Conservation (phyloP, 2,329 filamentous ascomycete genomes). For the Penicillium sclerotigenum region DNA sequence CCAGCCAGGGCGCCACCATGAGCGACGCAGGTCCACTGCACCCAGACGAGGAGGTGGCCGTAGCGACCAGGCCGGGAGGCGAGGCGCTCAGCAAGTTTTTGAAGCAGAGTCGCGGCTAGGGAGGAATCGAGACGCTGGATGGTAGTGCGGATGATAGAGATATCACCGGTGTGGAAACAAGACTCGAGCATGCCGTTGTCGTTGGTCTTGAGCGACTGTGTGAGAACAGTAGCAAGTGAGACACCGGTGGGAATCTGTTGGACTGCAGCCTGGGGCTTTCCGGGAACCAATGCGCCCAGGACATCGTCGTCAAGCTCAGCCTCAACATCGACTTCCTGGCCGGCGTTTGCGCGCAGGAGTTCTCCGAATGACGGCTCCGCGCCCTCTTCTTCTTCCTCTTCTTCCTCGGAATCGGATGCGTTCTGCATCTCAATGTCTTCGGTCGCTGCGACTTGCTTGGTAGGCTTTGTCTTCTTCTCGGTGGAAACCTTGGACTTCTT, state of each 20-base stretch:
- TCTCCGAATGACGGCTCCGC: slow-evolving; percentile 79
- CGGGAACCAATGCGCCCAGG: slow-evolving; percentile 46
- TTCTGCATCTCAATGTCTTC: slow-evolving; percentile 45
- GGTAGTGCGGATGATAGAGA: slow-evolving; percentile 75
- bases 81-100: slow-evolving; percentile 80
- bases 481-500: slow-evolving; percentile 13
- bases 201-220: slow-evolving; percentile 88
- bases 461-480: slow-evolving; percentile 22
- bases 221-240: slow-evolving; percentile 86
- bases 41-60: slow-evolving; percentile 87
- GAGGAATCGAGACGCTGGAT: slow-evolving; percentile 86
- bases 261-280: slow-evolving; percentile 45
- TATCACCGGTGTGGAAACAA: slow-evolving; percentile 77
- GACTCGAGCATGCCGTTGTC: slow-evolving; percentile 87
- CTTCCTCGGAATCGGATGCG: slow-evolving; percentile 29
- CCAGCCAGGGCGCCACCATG: slow-evolving; percentile 89
- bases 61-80: slow-evolving; percentile 84
- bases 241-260: slow-evolving; percentile 66
- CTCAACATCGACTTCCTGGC: slow-evolving; percentile 71
- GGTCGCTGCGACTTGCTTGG: slow-evolving; percentile 22
- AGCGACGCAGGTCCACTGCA: slow-evolving; percentile 88
- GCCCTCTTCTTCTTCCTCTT: slow-evolving; percentile 41
- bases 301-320: slow-evolving; percentile 47
- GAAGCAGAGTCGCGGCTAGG: slow-evolving; percentile 73
- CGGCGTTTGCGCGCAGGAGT: slow-evolving; percentile 66